Percentiles rank a stretch among this genome's conserved stretches.
Evolutionary conservation across 805 yeast species (phyloP).

Genomic region (Osmozyma mogii): DNA sequence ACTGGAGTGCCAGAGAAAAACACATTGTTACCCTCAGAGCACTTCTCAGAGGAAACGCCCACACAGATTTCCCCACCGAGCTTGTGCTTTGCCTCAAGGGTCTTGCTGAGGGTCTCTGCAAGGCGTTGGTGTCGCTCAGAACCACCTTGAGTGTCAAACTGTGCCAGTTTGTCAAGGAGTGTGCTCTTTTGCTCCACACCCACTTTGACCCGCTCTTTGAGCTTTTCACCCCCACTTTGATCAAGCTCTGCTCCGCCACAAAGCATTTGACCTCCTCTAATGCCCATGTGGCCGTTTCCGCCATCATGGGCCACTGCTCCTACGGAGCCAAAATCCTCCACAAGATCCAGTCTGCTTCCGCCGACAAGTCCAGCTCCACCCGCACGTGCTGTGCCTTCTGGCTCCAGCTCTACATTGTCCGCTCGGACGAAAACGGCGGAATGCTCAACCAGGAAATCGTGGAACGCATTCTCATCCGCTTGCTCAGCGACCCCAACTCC

Average conservation of each 20-base stretch:
- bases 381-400: slow-evolving; percentile 64
- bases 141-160: slow-evolving; percentile 76
- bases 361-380: slow-evolving; percentile 67
- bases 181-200: slow-evolving; percentile 33
- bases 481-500: slow-evolving; percentile 74
- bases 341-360: slow-evolving; percentile 42
- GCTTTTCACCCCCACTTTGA: slow-evolving; percentile 36
- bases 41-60: slow-evolving; percentile 51
- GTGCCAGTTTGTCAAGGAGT: slow-evolving; percentile 69
- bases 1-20: slow-evolving; percentile 74
- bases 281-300: slow-evolving; percentile 47
- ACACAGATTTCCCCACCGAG: slow-evolving; percentile 27
- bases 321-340: slow-evolving; percentile 44
- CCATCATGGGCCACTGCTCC: slow-evolving; percentile 48
- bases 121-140: slow-evolving; percentile 65
- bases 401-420: slow-evolving; percentile 53
- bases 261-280: slow-evolving; percentile 57
- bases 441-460: slow-evolving; percentile 32
- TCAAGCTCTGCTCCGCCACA: slow-evolving; percentile 50
- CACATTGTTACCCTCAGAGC: slow-evolving; percentile 49
- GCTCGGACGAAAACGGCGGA: slow-evolving; percentile 33
- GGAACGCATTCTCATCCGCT: slow-evolving; percentile 46
- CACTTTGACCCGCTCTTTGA: slow-evolving; percentile 45
- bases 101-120: slow-evolving; percentile 48
- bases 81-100: slow-evolving; percentile 26